Evolutionary conservation across 2,329 filamentous ascomycete genomes (phyloP), one percentile per base, ranked within the genome.

Genomic region (Trichophyton schoenleinii): DNA sequence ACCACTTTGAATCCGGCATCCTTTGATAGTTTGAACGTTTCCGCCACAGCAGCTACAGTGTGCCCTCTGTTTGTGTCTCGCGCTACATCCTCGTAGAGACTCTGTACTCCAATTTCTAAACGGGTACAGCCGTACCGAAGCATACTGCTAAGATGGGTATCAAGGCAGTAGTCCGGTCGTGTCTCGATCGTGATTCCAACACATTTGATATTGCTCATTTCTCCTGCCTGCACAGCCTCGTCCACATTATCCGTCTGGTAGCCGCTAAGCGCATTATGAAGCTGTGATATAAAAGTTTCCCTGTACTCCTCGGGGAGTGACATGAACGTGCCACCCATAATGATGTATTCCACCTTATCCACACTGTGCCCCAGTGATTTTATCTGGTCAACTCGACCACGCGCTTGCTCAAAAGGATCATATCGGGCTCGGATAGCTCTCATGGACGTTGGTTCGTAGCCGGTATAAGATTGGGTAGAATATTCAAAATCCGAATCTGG

Each of bases 301-400:
- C 94, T 82, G 74, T 99, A 99, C 25, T 87, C 85, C 69, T 91
- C 86, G 7, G 92, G 82, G 28, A 99, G 77, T 2, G 92, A 97
- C 95, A 99, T 99, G 76, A 99, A 99, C 0, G 94, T 99, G 66
- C 94, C 94, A 63, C 94, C 94, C 94, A 99, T 99, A 72, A 99
- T 96, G 71, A 99, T 99, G 74, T 97, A 99, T 78, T 99, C 94
- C 25, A 99, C 94, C 74, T 99, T 99, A 77, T 99, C 94, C 57
- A 99, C 94, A 53, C 90, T 96, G 74, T 99, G 94, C 0, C 94
- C 94, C 0, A 99, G 81, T 1, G 89, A 88, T 74, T 95, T 95
- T 71, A 99, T 90, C 77, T 99, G 94, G 69, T 99, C 95, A 4
- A 99, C 92, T 67, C 94, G 85, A 48, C 94, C 94, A 72, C 94